These are phyloP conservation scores for Primulina eburnea DNA, from an alignment of 257 asterid species.

Conservation along the genomic window DNA sequence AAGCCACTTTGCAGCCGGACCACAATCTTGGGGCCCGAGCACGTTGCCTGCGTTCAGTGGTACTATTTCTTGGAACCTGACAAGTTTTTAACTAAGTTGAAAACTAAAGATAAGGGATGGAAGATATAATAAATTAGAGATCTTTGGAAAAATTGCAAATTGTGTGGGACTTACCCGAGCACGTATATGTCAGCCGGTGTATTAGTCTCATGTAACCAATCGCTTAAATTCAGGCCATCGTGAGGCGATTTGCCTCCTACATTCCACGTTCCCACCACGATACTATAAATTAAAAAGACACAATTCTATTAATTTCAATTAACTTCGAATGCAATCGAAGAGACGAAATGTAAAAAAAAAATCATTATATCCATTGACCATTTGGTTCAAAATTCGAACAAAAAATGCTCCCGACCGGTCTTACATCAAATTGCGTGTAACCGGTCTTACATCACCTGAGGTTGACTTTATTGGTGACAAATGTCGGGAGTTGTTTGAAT, in stretches of 20 bases:
- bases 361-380: too few relatives aligned
- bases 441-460: conserved; percentile 55
- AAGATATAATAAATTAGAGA: too few relatives aligned
- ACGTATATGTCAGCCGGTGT: conserved; percentile 74
- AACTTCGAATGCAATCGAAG: background rate
- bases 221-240: conserved; percentile 44
- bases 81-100: background rate
- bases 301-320: background rate
- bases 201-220: conserved; percentile 55
- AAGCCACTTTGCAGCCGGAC: conserved; percentile 75
- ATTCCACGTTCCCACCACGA: conserved; percentile 95
- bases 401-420: too few relatives aligned
- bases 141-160: too few relatives aligned
- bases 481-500: conserved; percentile 28
- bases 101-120: too few relatives aligned
- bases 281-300: conserved; percentile 34
- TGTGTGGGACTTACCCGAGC: conserved; percentile 51
- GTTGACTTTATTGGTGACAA: conserved; percentile 23
- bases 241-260: conserved; percentile 90
- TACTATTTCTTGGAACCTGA: conserved; percentile 86
- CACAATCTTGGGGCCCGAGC: conserved; percentile 63
- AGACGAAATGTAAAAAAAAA: too few relatives aligned
- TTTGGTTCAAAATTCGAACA: too few relatives aligned
- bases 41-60: conserved; percentile 87
- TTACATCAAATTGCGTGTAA: too few relatives aligned